Evolutionary conservation across 139 green algal species (phyloP).

Genomic region (Pseudopediastrum boryanum): DNA sequence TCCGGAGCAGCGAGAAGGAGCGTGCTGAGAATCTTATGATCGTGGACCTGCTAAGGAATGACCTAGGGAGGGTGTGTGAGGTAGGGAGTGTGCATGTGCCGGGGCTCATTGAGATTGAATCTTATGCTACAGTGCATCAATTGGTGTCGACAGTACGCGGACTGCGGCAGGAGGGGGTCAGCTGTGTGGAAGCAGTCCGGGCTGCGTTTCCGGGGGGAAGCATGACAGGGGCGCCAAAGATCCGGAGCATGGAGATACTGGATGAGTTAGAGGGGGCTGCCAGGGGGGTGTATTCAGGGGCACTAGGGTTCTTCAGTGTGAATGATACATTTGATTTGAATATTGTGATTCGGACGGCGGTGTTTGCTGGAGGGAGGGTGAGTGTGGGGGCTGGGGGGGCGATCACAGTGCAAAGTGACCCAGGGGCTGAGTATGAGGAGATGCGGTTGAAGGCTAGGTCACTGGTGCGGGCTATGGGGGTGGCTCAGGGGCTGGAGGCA

Average conservation of each 20-base stretch:
- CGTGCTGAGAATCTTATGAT: constrained; percentile 99
- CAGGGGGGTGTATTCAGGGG: constrained; percentile 91
- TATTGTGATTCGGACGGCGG: constrained; percentile 96
- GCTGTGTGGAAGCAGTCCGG: constrained; percentile 69
- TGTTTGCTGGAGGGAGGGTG: constrained; percentile 59
- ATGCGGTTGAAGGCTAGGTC: constrained; percentile 92
- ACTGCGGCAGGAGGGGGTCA: constrained; percentile 32
- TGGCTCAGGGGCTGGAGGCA: not conserved
- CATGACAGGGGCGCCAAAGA: constrained; percentile 95
- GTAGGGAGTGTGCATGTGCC: constrained; percentile 90
- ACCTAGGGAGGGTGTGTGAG: constrained; percentile 82
- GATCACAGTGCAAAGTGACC: constrained; percentile 89
- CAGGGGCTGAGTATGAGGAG: constrained; percentile 88
- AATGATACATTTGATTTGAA: constrained; percentile 97
- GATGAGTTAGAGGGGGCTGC: constrained; percentile 85
- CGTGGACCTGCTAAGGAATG: constrained; percentile 98
- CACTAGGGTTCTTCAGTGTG: constrained; percentile 88
- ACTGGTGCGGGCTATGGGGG: constrained; percentile 45
- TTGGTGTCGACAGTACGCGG: constrained; percentile 92
- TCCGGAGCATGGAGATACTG: constrained; percentile 83
- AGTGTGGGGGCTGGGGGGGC: constrained; percentile 93
- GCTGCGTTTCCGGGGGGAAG: constrained; percentile 93
- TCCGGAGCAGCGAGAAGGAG: constrained; percentile 83
- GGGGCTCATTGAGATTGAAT: constrained; percentile 92
- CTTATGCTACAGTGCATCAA: constrained; percentile 94